Percentiles rank a stretch among this genome's conserved stretches.
phyloP scores from a whole-genome alignment of 108 stramenopile species.

The Chaetoceros muelleri region DNA sequence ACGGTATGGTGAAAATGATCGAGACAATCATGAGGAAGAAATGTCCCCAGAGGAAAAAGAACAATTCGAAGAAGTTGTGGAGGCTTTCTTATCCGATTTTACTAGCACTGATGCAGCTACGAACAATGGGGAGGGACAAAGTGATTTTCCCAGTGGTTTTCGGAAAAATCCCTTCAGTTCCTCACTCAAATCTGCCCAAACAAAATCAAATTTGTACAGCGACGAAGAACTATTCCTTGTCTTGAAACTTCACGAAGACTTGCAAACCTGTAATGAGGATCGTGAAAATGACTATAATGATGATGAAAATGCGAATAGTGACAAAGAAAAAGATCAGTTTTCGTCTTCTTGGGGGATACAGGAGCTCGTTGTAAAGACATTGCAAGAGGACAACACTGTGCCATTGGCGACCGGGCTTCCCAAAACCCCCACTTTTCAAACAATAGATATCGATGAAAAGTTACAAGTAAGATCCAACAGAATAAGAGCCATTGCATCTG shows the following conservation, averaged over 20 bases:
- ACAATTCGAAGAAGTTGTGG: background rate
- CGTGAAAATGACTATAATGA: background rate
- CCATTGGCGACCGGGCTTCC: background rate
- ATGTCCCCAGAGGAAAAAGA: background rate
- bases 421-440: background rate
- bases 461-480: conserved; percentile 5
- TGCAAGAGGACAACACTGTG: background rate
- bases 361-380: conserved; percentile 1
- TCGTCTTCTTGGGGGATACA: conserved; percentile 6
- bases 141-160: background rate
- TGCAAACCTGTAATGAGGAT: conserved; percentile 37
- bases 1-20: no score
- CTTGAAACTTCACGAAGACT: conserved; percentile 35
- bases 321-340: conserved; percentile 10
- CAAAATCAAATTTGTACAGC: conserved; percentile 56
- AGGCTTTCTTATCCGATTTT: no score
- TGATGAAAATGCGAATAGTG: conserved; percentile 1
- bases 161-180: background rate
- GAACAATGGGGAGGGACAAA: background rate
- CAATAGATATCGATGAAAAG: background rate
- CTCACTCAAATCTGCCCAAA: conserved; percentile 12
- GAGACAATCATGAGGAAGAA: no score
- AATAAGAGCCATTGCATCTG: conserved; percentile 64
- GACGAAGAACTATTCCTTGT: conserved; percentile 57
- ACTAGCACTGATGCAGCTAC: background rate